Evolutionary conservation across 169 alveolate genomes (phyloP).

Genomic region (Plasmodium vinckei): DNA sequence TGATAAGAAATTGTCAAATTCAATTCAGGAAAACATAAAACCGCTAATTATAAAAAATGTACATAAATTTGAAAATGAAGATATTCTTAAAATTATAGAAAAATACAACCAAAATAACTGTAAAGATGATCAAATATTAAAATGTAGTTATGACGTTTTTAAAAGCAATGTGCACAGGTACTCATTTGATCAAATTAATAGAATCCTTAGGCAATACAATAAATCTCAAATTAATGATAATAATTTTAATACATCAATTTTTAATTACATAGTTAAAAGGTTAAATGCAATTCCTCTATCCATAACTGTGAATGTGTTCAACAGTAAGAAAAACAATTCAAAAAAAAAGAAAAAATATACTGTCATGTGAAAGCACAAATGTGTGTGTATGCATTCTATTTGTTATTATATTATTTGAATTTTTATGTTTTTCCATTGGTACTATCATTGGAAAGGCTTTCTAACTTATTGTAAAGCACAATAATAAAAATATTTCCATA

Average conservation of each 20-base stretch:
- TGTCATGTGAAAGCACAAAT: neutral
- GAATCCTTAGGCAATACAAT: constrained; percentile 29
- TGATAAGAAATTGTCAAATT: neutral
- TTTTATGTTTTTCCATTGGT: neutral
- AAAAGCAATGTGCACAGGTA: constrained; percentile 65
- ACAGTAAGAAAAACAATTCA: constrained; percentile 30
- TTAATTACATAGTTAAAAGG: constrained; percentile 69
- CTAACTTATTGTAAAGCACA: too few species aligned
- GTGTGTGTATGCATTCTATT: constrained; percentile 6
- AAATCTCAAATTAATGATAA: constrained; percentile 59
- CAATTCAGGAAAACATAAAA: constrained; percentile 44
- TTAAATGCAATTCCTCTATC: constrained; percentile 47
- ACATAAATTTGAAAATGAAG: constrained; percentile 74
- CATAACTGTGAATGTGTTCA: constrained; percentile 48
- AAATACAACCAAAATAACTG: constrained; percentile 52
- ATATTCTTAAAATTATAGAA: constrained; percentile 69
- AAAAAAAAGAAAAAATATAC: neutral
- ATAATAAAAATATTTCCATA: too few species aligned
- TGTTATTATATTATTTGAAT: neutral
- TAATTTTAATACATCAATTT: constrained; percentile 50
- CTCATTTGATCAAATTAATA: constrained; percentile 76
- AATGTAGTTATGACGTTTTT: constrained; percentile 68
- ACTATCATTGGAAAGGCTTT: too few species aligned
- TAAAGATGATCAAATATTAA: constrained; percentile 56
- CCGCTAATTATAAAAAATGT: constrained; percentile 68